Evolutionary conservation across 768 basidiomycete species (phyloP), one percentile per base, ranked within the genome.

Genomic region (Clathrus columnatus): DNA sequence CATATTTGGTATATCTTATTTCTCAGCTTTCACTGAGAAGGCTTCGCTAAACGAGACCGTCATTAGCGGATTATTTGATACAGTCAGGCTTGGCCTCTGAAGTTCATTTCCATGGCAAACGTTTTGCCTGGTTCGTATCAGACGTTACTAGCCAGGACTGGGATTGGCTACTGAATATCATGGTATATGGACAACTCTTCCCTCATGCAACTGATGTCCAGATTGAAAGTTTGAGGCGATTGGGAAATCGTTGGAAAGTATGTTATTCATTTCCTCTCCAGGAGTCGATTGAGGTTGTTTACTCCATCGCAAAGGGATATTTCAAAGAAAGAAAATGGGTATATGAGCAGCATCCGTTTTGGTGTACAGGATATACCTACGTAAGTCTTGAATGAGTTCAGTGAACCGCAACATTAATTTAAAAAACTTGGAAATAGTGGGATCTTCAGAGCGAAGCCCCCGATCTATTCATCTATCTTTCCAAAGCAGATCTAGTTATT

Each of bases 301-400:
- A 11, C 41, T 42, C 11, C 11, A 42, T 42, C 42, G n/a, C n/a
- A n/a, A n/a, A 53, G 51, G 79, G 91, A 83, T 96, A 96, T 66
- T 91, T 90, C 69, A 85, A 79, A 65, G 85, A 95, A 65, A 90
- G 91, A 32, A 90, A 82, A 72, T 95, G 91, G 90, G 81, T 91
- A 29, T 95, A 94, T 67, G 92, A 96, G 68, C 87, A 91, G 63
- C 91, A 93, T 62, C 86, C 89, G 8, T 92, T 90, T 76, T 92
- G 90, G 90, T 92, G 90, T 68, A 90, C 91, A 18, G 93, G 92
- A 5, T 94, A 90, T 72, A 94, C 91, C 36, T 95, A 83, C 74
- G 70, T 67, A 60, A 48, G 64, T 70, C 5, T 28, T 29, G 10
- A 23, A 7, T 21, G 26, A 50, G 17, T 7, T 10, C 49, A 50